phyloP scores from a whole-genome alignment of 495 filamentous ascomycete genomes.

The Aspergillus heteromorphus region DNA sequence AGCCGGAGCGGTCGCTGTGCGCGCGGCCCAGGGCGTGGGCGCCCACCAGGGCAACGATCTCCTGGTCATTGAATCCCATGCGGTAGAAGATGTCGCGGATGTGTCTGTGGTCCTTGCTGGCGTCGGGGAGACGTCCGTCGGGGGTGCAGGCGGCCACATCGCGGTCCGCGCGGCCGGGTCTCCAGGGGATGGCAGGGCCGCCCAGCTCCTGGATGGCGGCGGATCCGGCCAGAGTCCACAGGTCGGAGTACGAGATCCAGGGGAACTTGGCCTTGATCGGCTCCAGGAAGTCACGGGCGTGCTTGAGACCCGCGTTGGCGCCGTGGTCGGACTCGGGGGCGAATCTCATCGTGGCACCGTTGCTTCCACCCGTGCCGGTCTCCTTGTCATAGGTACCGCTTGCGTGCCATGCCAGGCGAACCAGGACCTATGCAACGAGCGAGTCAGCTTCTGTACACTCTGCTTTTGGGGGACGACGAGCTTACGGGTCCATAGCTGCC shows the following conservation, averaged over 20 bases:
- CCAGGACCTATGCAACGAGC: conserved; percentile 46
- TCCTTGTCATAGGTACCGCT: conserved; percentile 85
- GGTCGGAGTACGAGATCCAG: conserved; percentile 93
- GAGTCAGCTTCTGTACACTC: conserved; percentile 8
- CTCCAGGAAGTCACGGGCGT: conserved; percentile 87
- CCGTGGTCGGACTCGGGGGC: conserved; percentile 86
- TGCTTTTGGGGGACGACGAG: background rate
- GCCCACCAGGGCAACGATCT: conserved; percentile 87
- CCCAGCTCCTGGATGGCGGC: conserved; percentile 92
- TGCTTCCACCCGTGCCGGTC: conserved; percentile 87
- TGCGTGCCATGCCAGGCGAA: conserved; percentile 83
- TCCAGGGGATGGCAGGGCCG: conserved; percentile 81
- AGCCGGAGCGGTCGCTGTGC: conserved; percentile 85
- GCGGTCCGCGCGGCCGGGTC: conserved; percentile 79
- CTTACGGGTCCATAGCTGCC: conserved; percentile 86
- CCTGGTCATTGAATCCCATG: conserved; percentile 97
- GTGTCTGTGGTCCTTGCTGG: conserved; percentile 70
- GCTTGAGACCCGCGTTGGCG: conserved; percentile 86
- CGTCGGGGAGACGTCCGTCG: conserved; percentile 94
- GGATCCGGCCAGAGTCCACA: conserved; percentile 90
- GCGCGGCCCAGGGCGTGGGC: conserved; percentile 92
- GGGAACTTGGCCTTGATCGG: conserved; percentile 84
- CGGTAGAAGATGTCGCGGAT: conserved; percentile 89
- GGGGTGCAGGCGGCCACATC: conserved; percentile 86
- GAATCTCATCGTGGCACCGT: conserved; percentile 98